Base-by-base conservation (phyloP, 1,139 yeast species). In the Martiniozyma asiatica region DNA sequence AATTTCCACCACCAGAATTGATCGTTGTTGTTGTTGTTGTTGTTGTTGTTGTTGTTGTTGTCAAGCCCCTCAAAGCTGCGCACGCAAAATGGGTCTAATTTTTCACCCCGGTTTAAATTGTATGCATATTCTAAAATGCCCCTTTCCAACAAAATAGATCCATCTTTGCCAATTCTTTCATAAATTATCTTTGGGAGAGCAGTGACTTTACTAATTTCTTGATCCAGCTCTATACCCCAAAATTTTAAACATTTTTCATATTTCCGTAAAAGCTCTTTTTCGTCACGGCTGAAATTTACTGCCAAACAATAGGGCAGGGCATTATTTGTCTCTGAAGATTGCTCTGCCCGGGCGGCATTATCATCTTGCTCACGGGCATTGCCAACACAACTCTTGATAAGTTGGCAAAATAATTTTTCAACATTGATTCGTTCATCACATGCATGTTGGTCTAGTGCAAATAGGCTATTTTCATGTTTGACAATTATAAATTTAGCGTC, bases 391-490 rank as follows among this genome's bases (percentile, higher is more conserved):
- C 12, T 16, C 1, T 33, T 28, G 15, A 64, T 40, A 29, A 56
- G 54, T 2, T 59, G 57, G 24, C 46, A 42, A 9, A 68, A 50
- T 6, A 65, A 43, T 3, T 38, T 31, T 42, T 81, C 93, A 2
- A 76, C 61, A 25, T 59, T 57, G 0, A 78, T 55, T 29, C 93
- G 49, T 44, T 80, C 93, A 48, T 78, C 89, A 27, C 75, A 69
- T 1, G 93, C 92, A 55, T 81, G 93, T 46, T 80, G 93, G 44
- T 81, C 93, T 3, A 77, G 44, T 1, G 68, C 52, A 9, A 65
- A 46, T 4, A 76, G 43, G 4, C 21, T 14, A 10, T 31, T 15
- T 13, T 25, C 29, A 6, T 55, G 32, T 13, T 47, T 52, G 3
- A 66, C 51, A 12, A 79, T 50, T 14, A 80, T 68, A 43, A 77